Base-by-base conservation (phyloP, 495 filamentous ascomycete species). In the Hypoxylon rickii region DNA sequence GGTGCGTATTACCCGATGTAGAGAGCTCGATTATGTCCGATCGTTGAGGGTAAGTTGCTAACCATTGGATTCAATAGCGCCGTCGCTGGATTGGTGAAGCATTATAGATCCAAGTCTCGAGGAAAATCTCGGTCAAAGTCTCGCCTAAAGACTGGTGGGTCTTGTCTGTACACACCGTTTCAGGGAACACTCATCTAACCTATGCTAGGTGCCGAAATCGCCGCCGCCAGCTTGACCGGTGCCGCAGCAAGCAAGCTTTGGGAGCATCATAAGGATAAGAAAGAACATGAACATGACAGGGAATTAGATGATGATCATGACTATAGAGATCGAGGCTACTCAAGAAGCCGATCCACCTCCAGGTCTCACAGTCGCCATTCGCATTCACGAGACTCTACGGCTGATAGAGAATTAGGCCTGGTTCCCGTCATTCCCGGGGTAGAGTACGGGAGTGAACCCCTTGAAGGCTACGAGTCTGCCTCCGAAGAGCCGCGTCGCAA, bases 201-300 rank as follows among this genome's bases (percentile, higher is more conserved):
- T 13, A 38, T 3, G 3, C 18, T 34, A 69, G 79, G 75, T 45
- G 79, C 78, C 16, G 78, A 79, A 66, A 85, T 96, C 33, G 82
- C 83, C 11, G 90, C 86, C 11, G 87, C 89, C 11, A 90, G 89
- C 36, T 71, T 92, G 2, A 88, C 87, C 8, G 89, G 84, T 33
- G 92, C 90, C 12, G 89, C 86, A 7, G 85, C 87, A 43, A 86
- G 88, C 61, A 90, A 89, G 33, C 66, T 96, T 11, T 96, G 92
- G 66, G 90, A 96, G 73, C 86, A 79, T 55, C 79, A 83, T 20
- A 86, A 89, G 69, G 83, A 81, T 16, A 84, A 81, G 56, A 83
- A 88, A 62, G 83, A 88, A 53, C 80, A 80, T 44, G 77, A 81
- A 51, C 75, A 77, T 54, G 15, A 54, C 1, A 63, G 19, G 44